Percentiles rank a stretch among this genome's conserved stretches.
Evolutionary conservation across 2,329 filamentous ascomycete genomes (phyloP).

Genomic region (Claviceps digitariae): DNA sequence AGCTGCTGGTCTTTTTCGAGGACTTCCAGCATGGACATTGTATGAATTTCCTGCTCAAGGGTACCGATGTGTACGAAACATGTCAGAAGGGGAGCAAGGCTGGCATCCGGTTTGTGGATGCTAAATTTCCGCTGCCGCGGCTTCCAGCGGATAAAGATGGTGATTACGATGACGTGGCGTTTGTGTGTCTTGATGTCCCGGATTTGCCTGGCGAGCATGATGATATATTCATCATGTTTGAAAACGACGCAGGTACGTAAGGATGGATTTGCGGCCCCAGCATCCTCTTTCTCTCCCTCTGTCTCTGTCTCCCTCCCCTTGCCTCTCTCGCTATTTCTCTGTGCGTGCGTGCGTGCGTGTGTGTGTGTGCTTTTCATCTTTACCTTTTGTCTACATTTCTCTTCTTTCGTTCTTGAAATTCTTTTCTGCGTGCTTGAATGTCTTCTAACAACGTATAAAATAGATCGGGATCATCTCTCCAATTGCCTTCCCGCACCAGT

Average conservation of each 20-base stretch:
- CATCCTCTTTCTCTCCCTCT: too few relatives aligned
- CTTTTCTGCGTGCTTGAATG: background rate
- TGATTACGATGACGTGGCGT: slow-evolving; percentile 49
- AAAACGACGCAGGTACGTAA: slow-evolving; percentile 65
- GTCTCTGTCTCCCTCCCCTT: background rate
- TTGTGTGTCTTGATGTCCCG: slow-evolving; percentile 73
- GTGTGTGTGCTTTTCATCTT: too few relatives aligned
- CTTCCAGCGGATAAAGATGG: slow-evolving; percentile 36
- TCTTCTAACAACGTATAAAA: background rate
- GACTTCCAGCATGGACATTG: slow-evolving; percentile 77
- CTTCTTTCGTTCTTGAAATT: too few relatives aligned
- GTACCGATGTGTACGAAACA: slow-evolving; percentile 69
- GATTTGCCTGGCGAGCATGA: slow-evolving; percentile 89
- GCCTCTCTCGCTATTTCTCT: too few relatives aligned
- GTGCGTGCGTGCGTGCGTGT: too few relatives aligned
- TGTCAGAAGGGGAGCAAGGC: slow-evolving; percentile 51
- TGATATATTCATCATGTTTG: slow-evolving; percentile 77
- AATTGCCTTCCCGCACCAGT: slow-evolving; percentile 42
- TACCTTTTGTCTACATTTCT: background rate
- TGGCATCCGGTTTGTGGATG: slow-evolving; percentile 69
- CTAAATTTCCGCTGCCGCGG: slow-evolving; percentile 75
- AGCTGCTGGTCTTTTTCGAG: slow-evolving; percentile 77
- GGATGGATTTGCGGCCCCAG: slow-evolving; percentile 18
- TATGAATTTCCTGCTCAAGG: slow-evolving; percentile 79
- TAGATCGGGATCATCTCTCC: slow-evolving; percentile 41